Base-by-base conservation (phyloP, 2,329 filamentous ascomycete species). In the Lasiodiplodia citricola region DNA sequence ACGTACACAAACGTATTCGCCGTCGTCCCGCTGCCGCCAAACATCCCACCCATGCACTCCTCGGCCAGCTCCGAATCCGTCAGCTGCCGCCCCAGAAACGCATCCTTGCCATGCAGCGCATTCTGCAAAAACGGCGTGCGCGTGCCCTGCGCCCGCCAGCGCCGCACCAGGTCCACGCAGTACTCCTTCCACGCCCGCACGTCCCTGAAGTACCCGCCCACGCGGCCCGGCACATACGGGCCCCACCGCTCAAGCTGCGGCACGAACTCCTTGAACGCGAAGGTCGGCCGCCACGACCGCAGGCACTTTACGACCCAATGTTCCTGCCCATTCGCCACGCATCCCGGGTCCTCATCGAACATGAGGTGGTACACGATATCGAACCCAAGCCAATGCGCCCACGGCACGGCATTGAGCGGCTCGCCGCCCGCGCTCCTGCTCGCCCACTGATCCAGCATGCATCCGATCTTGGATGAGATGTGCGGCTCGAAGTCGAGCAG, bases 21-120 rank as follows among this genome's bases (percentile, higher is more conserved):
- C 25, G 67, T 69, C 16, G 62, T 69, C 2, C 67, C 67, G 2
- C 67, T 69, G 1, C 67, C 62, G 0, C 50, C 67, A 35, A 69
- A 69, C 50, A 58, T 28, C 1, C 37, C 38, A 2, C 68, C 68
- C 68, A 69, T 69, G 44, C 35, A n/a, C 44, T 69, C 68, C 28
- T 69, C 68, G 2, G 54, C 51, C 7, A 67, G 2, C 51, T 69
- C 63, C 4, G n/a, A 21, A 21, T 44, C 37, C n/a, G n/a, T 67
- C 6, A 69, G 54, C 51, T 7, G 28, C 11, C 62, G 37, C 7
- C 38, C 51, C 2, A 51, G n/a, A 13, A 50, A 50, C n/a, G n/a
- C 60, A 1, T 64, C 14, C 11, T 51, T 18, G 1, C 60, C 60
- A 1, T 23, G 2, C 28, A 54, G 3, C n/a, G 5, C 44, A 2